Base-by-base conservation (phyloP, 225 moss, liverwort and hornwort genomes). In the Bryum argenteum region DNA sequence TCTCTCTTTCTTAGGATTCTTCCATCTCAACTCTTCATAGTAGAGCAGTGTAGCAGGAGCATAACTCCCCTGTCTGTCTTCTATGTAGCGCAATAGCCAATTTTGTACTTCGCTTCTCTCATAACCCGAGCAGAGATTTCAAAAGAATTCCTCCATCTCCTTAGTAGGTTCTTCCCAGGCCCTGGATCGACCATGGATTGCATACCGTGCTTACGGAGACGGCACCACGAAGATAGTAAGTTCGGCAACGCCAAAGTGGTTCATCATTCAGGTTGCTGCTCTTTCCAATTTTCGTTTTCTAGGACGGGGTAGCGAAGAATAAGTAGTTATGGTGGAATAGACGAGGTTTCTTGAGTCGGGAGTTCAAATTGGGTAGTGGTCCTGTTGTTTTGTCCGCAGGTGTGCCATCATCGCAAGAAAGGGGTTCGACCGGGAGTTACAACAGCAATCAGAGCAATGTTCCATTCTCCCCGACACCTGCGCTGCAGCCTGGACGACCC, bases 231-330 rank as follows among this genome's bases (percentile, higher is more conserved):
- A 3, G 77, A 75, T 45, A 19, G 71, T 7, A 77, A 67, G 77
- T 69, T 67, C 47, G 73, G 71, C 45, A 41, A 58, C 80, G 78
- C 73, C 76, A 87, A 76, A 72, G 87, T 81, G 67, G 85, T 71
- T 59, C 79, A 79, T 65, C 43, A 62, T 54, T 64, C 79, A 67
- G 79, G 85, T 20, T n/a, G n/a, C 53, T 26, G 44, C 23, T 11
- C 10, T 48, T 48, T 6, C 17, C 16, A 48, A 48, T 48, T 16
- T n/a, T n/a, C n/a, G n/a, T n/a, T n/a, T n/a, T 3, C 33, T 33
- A 28, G 28, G 5, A 28, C 5, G 28, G 28, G 28, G 33, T 33
- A 33, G 33, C 33, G 33, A 33, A 33, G 33, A 33, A 33, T 2
- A 5, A 28, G 5, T 28, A 2, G 5, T 2, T 28, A 5, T 2